Conservation (phyloP, 441 rosid species). For the Isatis lusitanica region DNA sequence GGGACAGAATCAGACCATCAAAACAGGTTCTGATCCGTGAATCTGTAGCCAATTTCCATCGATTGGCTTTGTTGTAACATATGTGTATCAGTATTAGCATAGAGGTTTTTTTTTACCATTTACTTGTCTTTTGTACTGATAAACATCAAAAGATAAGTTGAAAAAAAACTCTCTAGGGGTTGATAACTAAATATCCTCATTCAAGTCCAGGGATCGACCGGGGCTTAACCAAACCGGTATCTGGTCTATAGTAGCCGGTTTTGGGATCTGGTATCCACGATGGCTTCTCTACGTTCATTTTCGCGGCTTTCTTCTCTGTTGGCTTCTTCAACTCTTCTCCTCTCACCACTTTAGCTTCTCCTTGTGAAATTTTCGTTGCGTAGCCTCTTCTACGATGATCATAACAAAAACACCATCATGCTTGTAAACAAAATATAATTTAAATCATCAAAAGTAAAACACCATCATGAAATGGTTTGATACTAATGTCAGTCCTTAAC, state of each 20-base stretch:
- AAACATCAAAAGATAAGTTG: neutral
- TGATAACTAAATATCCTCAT: neutral
- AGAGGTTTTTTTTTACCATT: neutral
- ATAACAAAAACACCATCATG: neutral
- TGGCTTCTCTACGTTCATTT: neutral
- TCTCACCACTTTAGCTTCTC: neutral
- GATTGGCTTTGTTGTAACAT: constrained; percentile 20
- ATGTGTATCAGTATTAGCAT: constrained; percentile 19
- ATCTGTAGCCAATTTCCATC: constrained; percentile 17
- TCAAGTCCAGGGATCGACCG: neutral
- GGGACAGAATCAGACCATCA: constrained; percentile 65
- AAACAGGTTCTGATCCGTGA: constrained; percentile 59
- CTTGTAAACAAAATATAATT: neutral
- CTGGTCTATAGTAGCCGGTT: constrained; percentile 12
- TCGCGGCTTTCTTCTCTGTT: neutral
- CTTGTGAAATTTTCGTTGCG: neutral
- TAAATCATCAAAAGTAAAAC: neutral
- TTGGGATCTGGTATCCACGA: neutral
- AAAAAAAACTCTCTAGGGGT: neutral
- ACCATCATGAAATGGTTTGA: neutral
- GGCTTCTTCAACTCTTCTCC: neutral
- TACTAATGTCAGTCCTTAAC: neutral
- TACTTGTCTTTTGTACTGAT: constrained; percentile 2
- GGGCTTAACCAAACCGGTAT: neutral
- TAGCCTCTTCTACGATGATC: constrained; percentile 4